Base-by-base conservation (phyloP, 345 rosid species). In the Gossypium mustelinum region DNA sequence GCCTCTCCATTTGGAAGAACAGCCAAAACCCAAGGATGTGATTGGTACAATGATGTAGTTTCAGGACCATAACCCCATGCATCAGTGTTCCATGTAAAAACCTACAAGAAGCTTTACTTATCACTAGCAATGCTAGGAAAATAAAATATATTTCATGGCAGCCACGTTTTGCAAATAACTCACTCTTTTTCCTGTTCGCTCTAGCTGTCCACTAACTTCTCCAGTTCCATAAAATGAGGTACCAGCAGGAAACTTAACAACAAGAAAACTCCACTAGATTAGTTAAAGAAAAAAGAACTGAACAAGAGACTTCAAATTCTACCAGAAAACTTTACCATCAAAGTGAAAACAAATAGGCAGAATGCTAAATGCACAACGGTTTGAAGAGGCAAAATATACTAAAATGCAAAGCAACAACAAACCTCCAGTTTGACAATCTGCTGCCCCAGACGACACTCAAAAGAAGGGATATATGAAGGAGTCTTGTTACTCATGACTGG, bases 11-110 rank as follows among this genome's bases (percentile, higher is more conserved):
- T 85, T 12, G 95, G 94, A 85, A 92, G 93, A 83, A 94, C 84
- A 75, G 83, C 93, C 44, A 94, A 81, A 45, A 94, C 92, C 97
- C 98, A 94, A 55, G 98, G 98, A 83, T 94, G 98, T 29, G 98
- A 92, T 84, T 94, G 97, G 81, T 94, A 94, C 83, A 94, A 73
- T 43, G 98, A 92, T 56, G 97, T 94, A 54, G 97, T 90, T 81
- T 85, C 86, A 27, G 94, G 77, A 70, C 97, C 98, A 83, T 82
- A 94, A 59, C 98, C 98, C 86, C 88, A 94, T 12, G 98, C 86
- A 77, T 83, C 93, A 1, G 91, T 89, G 81, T 94, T 94, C 98
- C 98, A 92, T 44, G 97, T 85, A 78, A 92, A 90, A 62, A 94
- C 89, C 98, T 94, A 73, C 75, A 81, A 29, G 69, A 65, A 70